These are phyloP conservation scores for Petasospora rhodanensis DNA, from an alignment of 1,139 yeast species.

Conservation along the genomic window DNA sequence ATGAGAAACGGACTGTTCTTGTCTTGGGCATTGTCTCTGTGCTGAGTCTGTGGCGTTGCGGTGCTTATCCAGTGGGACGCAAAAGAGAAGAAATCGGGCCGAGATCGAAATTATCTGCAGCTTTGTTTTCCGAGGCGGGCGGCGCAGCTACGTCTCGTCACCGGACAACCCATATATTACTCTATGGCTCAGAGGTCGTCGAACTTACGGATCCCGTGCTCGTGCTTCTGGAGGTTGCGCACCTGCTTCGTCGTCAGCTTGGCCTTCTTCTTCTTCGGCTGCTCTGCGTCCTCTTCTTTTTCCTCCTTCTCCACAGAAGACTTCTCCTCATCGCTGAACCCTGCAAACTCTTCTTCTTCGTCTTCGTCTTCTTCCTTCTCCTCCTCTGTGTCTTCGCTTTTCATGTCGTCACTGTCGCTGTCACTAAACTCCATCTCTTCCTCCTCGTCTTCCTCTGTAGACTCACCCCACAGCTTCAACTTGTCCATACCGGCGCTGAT, in stretches of 20 bases:
- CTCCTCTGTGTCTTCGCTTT: no score
- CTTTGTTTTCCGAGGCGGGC: no score
- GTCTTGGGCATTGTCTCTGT: conserved; percentile 1
- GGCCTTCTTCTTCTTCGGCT: conserved; percentile 22
- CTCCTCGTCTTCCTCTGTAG: conserved; percentile 27
- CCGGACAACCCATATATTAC: no score
- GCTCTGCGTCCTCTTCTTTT: conserved; percentile 19
- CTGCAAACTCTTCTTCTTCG: conserved; percentile 10
- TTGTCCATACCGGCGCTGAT: conserved; percentile 81
- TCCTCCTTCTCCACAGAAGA: conserved; percentile 12
- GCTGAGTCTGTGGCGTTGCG: background rate
- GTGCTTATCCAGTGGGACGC: no score
- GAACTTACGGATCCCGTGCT: conserved; percentile 64
- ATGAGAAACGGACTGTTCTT: conserved; percentile 11
- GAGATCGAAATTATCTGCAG: no score
- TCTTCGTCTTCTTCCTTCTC: conserved; percentile 20
- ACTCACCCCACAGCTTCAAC: conserved; percentile 65
- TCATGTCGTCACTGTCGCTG: no score
- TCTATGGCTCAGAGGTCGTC: conserved; percentile 46
- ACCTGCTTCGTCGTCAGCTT: conserved; percentile 43
- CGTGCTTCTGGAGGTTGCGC: conserved; percentile 46
- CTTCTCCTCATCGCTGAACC: conserved; percentile 17
- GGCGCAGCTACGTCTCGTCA: no score
- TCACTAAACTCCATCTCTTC: no score
- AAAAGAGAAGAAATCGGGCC: background rate